Evolutionary conservation across 768 basidiomycete species (phyloP), one percentile per base, ranked within the genome.

Genomic region (Psilocybe tampanensis): DNA sequence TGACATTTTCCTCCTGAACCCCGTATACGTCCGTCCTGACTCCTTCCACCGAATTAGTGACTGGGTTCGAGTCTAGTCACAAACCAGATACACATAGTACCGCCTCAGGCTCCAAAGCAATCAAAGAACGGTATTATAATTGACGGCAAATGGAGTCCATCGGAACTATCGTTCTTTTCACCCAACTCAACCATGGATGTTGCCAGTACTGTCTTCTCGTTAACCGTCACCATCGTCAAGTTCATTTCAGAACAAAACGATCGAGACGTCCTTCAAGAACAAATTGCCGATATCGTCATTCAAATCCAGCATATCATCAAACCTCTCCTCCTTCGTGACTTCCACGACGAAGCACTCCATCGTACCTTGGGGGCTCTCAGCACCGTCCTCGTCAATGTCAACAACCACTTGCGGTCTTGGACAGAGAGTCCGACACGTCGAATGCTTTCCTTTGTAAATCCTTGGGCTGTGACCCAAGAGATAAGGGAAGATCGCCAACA

Each of bases 401-500:
- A 58, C n/a, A 49, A 42, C n/a, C 62, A 57, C 41, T 24, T 65
- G 17, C 52, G 44, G 3, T 54, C 47, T 48, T 63, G 61, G 61
- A 58, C 57, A 17, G 61, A 62, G 39, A 57, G 64, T 19, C 55
- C 52, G 26, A 48, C 56, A 9, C 49, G 44, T 0, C 48, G 54
- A 23, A 17, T 65, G 17, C 33, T 54, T 29, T 52, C 59, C 1
- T 13, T 59, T 11, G 52, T 65, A 11, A 56, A 52, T 17, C 54
- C 59, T 15, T 60, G 61, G 45, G 57, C 64, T 17, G 52, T 58
- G 5, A 55, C 57, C 0, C 51, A 54, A 3, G 56, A 60, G 45
- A 47, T 65, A 22, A 58, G 52, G 32, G 64, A 65, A 19, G 64
- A 65, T 44, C 47, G 59, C 19, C 42, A 48, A 17, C 49, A 24